Evolutionary conservation across 2,329 filamentous ascomycete species (phyloP).

Genomic region (Stachybotrys elegans): DNA sequence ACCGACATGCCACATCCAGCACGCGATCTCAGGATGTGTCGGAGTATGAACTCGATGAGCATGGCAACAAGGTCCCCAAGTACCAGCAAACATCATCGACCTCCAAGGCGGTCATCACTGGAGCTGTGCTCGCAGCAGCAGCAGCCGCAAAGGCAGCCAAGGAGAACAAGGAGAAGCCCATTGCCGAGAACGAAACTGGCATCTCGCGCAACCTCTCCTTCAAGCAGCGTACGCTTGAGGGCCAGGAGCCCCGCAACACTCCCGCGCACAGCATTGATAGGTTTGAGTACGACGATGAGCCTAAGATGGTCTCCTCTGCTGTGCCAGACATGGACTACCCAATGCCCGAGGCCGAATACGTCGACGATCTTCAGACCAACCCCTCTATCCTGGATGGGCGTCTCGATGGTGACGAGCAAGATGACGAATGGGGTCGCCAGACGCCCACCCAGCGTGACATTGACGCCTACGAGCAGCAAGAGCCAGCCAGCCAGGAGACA

Average conservation of each 20-base stretch:
- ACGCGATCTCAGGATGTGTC: conserved; percentile 35
- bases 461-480: conserved; percentile 18
- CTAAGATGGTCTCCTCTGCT: conserved; percentile 62
- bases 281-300: conserved; percentile 46
- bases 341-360: conserved; percentile 72
- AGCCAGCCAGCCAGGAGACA: conserved; percentile 28
- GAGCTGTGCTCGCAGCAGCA: conserved; percentile 48
- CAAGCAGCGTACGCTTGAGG: conserved; percentile 58
- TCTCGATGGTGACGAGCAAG: conserved; percentile 44
- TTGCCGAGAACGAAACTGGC: conserved; percentile 39
- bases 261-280: conserved; percentile 56
- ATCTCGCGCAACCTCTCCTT: conserved; percentile 59
- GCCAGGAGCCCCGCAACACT: conserved; percentile 48
- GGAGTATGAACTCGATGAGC: conserved; percentile 54
- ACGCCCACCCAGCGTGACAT: conserved; percentile 39
- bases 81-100: conserved; percentile 49
- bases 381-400: conserved; percentile 78
- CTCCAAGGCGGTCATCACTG: conserved; percentile 53
- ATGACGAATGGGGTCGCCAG: conserved; percentile 50
- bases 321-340: conserved; percentile 65
- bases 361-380: conserved; percentile 73
- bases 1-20: conserved; percentile 34
- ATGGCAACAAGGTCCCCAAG: conserved; percentile 49
- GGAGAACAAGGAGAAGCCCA: conserved; percentile 24
- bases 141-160: conserved; percentile 44